Percentiles rank a stretch among this genome's conserved stretches.
Conservation (phyloP, 305 asterid species). For the Plantago lanceolata region DNA sequence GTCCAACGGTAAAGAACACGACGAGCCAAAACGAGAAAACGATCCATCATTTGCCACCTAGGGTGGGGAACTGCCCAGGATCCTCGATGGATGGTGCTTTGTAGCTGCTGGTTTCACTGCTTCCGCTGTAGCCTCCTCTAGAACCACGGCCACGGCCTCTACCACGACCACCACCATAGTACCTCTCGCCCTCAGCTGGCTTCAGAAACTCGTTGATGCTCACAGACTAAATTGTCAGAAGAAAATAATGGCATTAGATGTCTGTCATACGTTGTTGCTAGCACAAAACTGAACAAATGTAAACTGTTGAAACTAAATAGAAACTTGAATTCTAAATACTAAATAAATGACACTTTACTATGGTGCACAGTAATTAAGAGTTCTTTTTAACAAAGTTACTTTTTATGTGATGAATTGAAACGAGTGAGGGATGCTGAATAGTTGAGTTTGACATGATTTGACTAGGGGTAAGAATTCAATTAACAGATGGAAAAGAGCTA, state of each 20-base stretch:
- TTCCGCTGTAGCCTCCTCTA: slow-evolving; percentile 41
- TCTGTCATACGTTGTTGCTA: no score
- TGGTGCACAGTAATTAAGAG: no score
- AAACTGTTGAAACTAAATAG: no score
- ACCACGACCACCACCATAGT: slow-evolving; percentile 51
- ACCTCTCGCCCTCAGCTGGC: slow-evolving; percentile 67
- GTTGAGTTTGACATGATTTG: no score
- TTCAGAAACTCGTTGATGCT: slow-evolving; percentile 77
- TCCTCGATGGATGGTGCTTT: slow-evolving; percentile 53
- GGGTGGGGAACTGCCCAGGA: slow-evolving; percentile 53
- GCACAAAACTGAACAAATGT: background rate
- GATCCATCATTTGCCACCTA: slow-evolving; percentile 46
- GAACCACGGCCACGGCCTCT: slow-evolving; percentile 65
- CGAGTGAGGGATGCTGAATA: no score
- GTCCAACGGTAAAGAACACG: slow-evolving; percentile 2
- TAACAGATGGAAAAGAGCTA: no score
- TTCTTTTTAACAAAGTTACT: no score
- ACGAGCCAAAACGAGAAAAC: slow-evolving; percentile 6
- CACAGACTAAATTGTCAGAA: slow-evolving; percentile 43
- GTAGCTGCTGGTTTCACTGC: slow-evolving; percentile 27
- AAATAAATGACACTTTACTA: no score
- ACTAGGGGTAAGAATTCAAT: no score
- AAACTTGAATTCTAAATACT: no score
- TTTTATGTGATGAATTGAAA: no score
- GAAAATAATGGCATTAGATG: background rate